Conservation (phyloP, 2,329 filamentous ascomycete genomes). For the Zasmidium citrigriseum region DNA sequence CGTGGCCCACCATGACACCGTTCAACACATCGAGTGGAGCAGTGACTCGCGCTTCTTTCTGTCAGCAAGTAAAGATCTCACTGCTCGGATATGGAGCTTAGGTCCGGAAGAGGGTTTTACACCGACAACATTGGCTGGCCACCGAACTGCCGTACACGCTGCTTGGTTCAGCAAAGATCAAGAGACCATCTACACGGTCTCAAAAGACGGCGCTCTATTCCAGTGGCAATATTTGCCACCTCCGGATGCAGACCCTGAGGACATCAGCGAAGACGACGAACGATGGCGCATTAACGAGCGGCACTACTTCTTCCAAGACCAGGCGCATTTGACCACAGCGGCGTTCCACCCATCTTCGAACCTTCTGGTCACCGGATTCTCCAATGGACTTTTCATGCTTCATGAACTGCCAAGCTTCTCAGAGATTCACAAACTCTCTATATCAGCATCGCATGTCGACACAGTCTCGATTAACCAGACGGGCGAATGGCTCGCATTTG, state of each 20-base stretch:
- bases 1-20: slow-evolving; percentile 82
- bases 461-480: slow-evolving; percentile 91
- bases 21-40: slow-evolving; percentile 90
- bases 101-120: slow-evolving; percentile 83
- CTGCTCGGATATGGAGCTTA: slow-evolving; percentile 91
- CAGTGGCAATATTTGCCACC: slow-evolving; percentile 80
- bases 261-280: slow-evolving; percentile 64
- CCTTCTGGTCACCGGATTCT: slow-evolving; percentile 95
- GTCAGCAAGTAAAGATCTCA: slow-evolving; percentile 88
- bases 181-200: slow-evolving; percentile 93
- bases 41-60: slow-evolving; percentile 94
- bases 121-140: slow-evolving; percentile 85
- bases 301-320: slow-evolving; percentile 92
- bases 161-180: slow-evolving; percentile 97
- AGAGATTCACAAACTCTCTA: slow-evolving; percentile 88
- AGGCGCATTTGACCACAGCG: slow-evolving; percentile 84
- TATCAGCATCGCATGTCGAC: slow-evolving; percentile 96
- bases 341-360: slow-evolving; percentile 83
- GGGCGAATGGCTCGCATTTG: slow-evolving; percentile 96
- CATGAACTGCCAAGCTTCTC: slow-evolving; percentile 97
- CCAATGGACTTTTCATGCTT: slow-evolving; percentile 87
- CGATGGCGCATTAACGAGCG: slow-evolving; percentile 90
- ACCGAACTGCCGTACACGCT: slow-evolving; percentile 85
- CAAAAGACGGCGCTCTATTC: slow-evolving; percentile 95
- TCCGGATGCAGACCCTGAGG: slow-evolving; percentile 51